Evolutionary conservation across 1,284 basidiomycete genomes (phyloP).

Genomic region (Inonotus obliquus): DNA sequence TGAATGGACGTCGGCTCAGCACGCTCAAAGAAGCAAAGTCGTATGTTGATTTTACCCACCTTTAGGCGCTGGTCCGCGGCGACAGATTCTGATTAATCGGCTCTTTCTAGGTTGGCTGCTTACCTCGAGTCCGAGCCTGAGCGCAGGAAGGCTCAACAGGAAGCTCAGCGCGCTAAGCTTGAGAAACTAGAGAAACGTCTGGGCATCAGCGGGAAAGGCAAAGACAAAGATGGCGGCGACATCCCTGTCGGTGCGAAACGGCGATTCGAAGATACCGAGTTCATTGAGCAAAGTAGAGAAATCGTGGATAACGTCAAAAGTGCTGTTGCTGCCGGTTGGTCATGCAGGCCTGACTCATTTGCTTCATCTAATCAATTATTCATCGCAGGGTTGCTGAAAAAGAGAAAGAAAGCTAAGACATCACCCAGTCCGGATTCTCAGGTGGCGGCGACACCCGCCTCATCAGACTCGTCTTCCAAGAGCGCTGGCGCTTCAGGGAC

Average conservation of each 20-base stretch:
- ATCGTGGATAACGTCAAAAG: slow-evolving; percentile 90
- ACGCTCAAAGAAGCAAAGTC: slow-evolving; percentile 96
- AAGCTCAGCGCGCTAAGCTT: slow-evolving; percentile 81
- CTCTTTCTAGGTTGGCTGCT: slow-evolving; percentile 66
- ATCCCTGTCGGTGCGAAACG: slow-evolving; percentile 73
- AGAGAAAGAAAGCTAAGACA: slow-evolving; percentile 79
- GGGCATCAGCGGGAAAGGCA: slow-evolving; percentile 51
- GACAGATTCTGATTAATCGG: slow-evolving; percentile 10
- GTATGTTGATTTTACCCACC: slow-evolving; percentile 36
- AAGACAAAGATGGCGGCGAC: slow-evolving; percentile 50
- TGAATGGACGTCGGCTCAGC: slow-evolving; percentile 85
- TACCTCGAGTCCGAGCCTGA: slow-evolving; percentile 85
- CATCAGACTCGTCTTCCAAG: slow-evolving; percentile 15
- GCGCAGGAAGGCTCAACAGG: slow-evolving; percentile 74
- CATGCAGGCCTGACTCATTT: too few relatives aligned
- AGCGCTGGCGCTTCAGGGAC: not conserved
- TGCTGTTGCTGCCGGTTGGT: slow-evolving; percentile 77
- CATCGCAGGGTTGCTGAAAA: slow-evolving; percentile 65
- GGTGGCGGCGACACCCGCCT: slow-evolving; percentile 6
- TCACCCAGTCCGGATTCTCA: slow-evolving; percentile 29
- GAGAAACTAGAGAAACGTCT: slow-evolving; percentile 80
- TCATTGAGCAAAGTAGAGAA: slow-evolving; percentile 87
- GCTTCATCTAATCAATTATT: not conserved
- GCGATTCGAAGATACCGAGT: slow-evolving; percentile 89
- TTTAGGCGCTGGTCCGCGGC: not conserved